Evolutionary conservation across 2,329 filamentous ascomycete species (phyloP).

Genomic region (Scleromitrula shiraiana): DNA sequence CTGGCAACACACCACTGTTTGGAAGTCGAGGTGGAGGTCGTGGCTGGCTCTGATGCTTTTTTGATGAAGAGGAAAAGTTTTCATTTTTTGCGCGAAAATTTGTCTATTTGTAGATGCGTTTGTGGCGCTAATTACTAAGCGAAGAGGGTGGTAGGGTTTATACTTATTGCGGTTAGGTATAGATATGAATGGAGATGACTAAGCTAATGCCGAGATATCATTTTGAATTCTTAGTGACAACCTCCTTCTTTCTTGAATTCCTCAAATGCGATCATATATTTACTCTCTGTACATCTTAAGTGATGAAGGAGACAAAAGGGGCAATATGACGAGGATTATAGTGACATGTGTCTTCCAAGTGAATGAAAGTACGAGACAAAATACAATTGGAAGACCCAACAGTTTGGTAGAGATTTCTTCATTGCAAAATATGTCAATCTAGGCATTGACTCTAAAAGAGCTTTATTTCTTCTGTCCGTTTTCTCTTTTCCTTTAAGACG

Average conservation of each 20-base stretch:
- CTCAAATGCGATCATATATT: neutral
- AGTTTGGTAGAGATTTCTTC: neutral
- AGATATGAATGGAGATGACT: too few relatives aligned
- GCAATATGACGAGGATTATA: too few relatives aligned
- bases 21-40: conserved; percentile 53
- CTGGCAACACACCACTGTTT: conserved; percentile 64
- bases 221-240: neutral
- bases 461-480: too few relatives aligned
- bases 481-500: too few relatives aligned
- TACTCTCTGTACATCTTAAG: neutral
- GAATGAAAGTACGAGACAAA: neutral
- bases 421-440: neutral
- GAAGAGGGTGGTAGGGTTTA: neutral
- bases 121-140: conserved; percentile 6
- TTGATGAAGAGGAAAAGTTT: conserved; percentile 40
- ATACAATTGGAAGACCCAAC: neutral
- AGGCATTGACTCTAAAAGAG: neutral
- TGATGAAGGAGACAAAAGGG: too few relatives aligned
- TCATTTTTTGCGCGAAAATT: conserved; percentile 7
- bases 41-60: conserved; percentile 61
- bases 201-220: too few relatives aligned
- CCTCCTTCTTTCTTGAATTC: neutral
- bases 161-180: neutral
- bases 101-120: neutral
- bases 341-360: neutral